Evolutionary conservation across 2,329 filamentous ascomycete genomes (phyloP), one percentile per base, ranked within the genome.

Genomic region (Xylaria sp.): DNA sequence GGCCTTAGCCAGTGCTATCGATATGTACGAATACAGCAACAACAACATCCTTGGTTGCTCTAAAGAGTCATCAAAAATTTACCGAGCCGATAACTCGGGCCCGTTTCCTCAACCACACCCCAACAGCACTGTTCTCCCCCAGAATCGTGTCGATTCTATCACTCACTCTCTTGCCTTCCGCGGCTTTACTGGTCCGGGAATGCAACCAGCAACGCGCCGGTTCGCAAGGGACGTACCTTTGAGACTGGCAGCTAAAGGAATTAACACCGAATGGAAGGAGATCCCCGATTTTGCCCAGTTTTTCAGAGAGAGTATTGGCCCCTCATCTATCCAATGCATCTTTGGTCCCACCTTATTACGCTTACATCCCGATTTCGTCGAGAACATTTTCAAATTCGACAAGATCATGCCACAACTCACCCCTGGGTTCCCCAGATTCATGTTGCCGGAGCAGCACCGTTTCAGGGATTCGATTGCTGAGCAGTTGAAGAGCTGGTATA

Each of bases 401-500:
- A 55, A 62, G 5, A 61, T 51, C 1, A 45, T 73, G 31, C 71
- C 71, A 1, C 44, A 59, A 36, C 61, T 71, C 5, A 67, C 69
- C 5, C 39, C 55, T 11, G 69, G 69, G 1, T n/a, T 73, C 10
- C 69, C 69, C 2, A 50, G 15, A 11, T 66, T 67, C 13, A 61
- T 70, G 47, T 53, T 63, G 42, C 69, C 69, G 3, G 55, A 55
- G 9, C 47, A 61, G 10, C 63, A 73, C 57, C 51, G 45, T 13
- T 55, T 66, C 29, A 55, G 71, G 6, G 51, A 66, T 31, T 60
- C 39, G 25, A 63, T 70, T 22, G 42, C 36, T 3, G 55, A 57
- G 0, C 55, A 72, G n/a, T 25, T 73, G 20, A 71, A 69, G 51
- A 42, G 29, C 20, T 73, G 72, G 72, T 63, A 73, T n/a, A 25